Percentiles rank a stretch among this genome's conserved stretches.
phyloP scores from a whole-genome alignment of 139 green algal genomes.

The Ettlia oleoabundans region DNA sequence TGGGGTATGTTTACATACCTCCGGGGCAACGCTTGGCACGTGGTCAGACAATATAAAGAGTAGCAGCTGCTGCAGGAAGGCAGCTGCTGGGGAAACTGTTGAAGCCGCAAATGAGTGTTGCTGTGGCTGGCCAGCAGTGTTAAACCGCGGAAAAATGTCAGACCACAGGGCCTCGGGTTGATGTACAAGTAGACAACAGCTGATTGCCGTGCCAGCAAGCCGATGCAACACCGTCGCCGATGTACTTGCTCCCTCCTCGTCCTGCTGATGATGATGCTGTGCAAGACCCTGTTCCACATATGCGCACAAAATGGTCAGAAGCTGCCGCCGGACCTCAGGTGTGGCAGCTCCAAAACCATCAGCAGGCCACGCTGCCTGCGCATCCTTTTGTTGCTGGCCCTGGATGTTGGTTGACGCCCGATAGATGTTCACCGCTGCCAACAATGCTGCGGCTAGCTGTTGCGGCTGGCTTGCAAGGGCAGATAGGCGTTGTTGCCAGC shows the following conservation, averaged over 20 bases:
- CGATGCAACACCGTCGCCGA: not conserved
- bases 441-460: constrained; percentile 41
- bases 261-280: not conserved
- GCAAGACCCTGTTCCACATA: constrained; percentile 29
- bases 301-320: constrained; percentile 28
- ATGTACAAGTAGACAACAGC: constrained; percentile 46
- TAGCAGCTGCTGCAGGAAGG: constrained; percentile 64
- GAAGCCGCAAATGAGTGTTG: not conserved
- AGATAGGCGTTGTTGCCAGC: constrained; percentile 63
- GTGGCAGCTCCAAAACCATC: not conserved
- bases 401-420: not conserved
- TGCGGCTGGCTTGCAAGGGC: constrained; percentile 36
- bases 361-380: constrained; percentile 30
- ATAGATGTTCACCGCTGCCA: constrained; percentile 17
- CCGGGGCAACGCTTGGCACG: constrained; percentile 64
- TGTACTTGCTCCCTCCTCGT: not conserved
- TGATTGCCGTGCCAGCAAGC: constrained; percentile 47
- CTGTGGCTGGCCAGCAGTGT: not conserved
- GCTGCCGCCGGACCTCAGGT: constrained; percentile 6
- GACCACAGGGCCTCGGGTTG: constrained; percentile 46
- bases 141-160: constrained; percentile 39
- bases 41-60: constrained; percentile 61
- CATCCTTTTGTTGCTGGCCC: not conserved
- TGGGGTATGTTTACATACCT: no score
- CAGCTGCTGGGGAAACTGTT: not conserved